phyloP scores from a whole-genome alignment of 805 yeast genomes.

The Cyberlindnera nakhonratchasimensis region DNA sequence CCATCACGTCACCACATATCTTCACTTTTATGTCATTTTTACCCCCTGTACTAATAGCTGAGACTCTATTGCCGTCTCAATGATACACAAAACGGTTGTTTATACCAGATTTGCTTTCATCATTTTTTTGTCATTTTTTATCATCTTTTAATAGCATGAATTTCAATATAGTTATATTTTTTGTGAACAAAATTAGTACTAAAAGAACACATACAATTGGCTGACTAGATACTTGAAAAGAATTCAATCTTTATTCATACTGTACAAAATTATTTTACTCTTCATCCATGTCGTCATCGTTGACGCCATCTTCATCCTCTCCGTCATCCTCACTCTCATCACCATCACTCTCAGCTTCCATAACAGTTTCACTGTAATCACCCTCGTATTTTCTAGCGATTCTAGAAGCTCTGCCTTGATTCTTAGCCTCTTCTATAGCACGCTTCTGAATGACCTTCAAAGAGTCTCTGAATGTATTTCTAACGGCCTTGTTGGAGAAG shows the following conservation, averaged over 20 bases:
- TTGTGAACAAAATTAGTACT: background rate
- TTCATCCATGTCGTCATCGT: conserved; percentile 22
- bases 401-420: conserved; percentile 62
- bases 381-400: conserved; percentile 67
- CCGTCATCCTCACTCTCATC: conserved; percentile 42
- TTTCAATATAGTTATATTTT: too few relatives aligned
- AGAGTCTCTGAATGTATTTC: conserved; percentile 61
- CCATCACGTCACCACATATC: background rate
- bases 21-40: conserved; percentile 4
- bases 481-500: conserved; percentile 75
- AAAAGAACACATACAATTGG: too few relatives aligned
- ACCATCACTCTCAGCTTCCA: conserved; percentile 61
- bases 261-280: conserved; percentile 1
- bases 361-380: conserved; percentile 48
- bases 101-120: conserved; percentile 4
- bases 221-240: too few relatives aligned
- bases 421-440: conserved; percentile 57
- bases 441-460: conserved; percentile 48
- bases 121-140: conserved; percentile 8
- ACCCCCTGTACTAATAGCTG: conserved; percentile 10
- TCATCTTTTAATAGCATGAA: conserved; percentile 9
- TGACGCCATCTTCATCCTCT: too few relatives aligned
- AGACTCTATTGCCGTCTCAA: conserved; percentile 1
- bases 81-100: background rate
- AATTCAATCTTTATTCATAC: too few relatives aligned